Base-by-base conservation (phyloP, 768 basidiomycete species). In the Termitomyces sp. region DNA sequence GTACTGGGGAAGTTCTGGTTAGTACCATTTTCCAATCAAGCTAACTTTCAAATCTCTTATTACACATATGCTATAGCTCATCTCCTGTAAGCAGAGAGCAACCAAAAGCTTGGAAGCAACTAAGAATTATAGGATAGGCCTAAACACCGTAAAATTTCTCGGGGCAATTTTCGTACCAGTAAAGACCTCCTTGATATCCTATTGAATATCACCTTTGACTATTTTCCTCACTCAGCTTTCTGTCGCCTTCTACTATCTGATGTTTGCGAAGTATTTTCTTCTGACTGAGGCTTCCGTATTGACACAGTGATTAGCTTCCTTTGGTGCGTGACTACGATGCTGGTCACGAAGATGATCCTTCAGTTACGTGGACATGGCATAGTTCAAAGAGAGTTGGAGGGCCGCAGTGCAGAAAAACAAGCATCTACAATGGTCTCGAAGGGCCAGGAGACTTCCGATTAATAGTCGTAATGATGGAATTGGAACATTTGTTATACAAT, bases 291-390 rank as follows among this genome's bases (percentile, higher is more conserved):
- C n/a, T n/a, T n/a, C n/a, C n/a, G n/a, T n/a, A n/a, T n/a, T n/a
- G n/a, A n/a, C n/a, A n/a, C n/a, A n/a, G n/a, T n/a, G n/a, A n/a
- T n/a, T n/a, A 75, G 74, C 55, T 67, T 73, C 57, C 50, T 71
- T 10, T 75, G 74, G 74, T 68, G 72, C 34, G 44, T 67, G 21
- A 63, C 64, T 39, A 73, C 72, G 28, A 58, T 71, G 5, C 68
- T 68, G 16, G 63, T 72, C 1, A 60, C 74, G 0, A 64, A 64
- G 30, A 67, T 75, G 25, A 67, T 74, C 39, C 41, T 75, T 30
- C 67, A 73, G 39, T 50, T 73, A 19, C 67, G 74, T 6, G 50
- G 62, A 39, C 43, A 57, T 16, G 57, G 53, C 25, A 16, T 46
- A n/a, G 19, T 25, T n/a, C 35, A 35, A 44, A 42, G 52, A 49